Conservation (phyloP, 2,329 filamentous ascomycete species). For the Penicillium sp. region DNA sequence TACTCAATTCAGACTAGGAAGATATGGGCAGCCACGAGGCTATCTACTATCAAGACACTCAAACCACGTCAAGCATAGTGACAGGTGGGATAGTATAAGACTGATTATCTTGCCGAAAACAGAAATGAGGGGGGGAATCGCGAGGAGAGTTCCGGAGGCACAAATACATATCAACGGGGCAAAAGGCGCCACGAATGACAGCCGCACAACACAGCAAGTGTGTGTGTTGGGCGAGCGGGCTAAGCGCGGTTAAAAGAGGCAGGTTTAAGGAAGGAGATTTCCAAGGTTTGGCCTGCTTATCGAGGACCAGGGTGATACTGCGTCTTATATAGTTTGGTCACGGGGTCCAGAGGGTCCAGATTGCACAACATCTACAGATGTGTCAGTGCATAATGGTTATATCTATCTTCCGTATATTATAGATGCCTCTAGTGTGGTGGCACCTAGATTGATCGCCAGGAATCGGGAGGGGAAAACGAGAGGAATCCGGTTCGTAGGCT, state of each 20-base stretch:
- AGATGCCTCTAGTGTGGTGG: not conserved
- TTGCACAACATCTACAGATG: not conserved
- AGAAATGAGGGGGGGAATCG: not conserved
- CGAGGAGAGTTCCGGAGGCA: constrained; percentile 1
- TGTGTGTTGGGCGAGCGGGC: constrained; percentile 13
- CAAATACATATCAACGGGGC: constrained; percentile 19
- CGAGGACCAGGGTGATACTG: not conserved
- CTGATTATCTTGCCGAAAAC: not conserved
- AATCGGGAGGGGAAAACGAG: not conserved
- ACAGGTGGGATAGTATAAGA: not conserved
- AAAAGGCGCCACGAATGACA: constrained; percentile 19
- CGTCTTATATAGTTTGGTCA: not conserved
- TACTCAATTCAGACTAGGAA: not conserved
- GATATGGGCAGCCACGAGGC: not conserved
- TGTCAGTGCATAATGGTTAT: not conserved
- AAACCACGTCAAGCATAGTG: not conserved
- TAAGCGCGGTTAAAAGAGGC: constrained; percentile 24
- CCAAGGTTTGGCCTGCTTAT: not conserved
- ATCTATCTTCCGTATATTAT: not conserved
- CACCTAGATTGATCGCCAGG: not conserved
- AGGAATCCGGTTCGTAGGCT: constrained; percentile 7
- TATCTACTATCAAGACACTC: not conserved
- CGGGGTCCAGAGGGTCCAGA: not conserved
- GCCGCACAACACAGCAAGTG: constrained; percentile 24
- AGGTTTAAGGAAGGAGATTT: not conserved